Evolutionary conservation across 2,329 filamentous ascomycete species (phyloP).

Genomic region (Microascus cirrosus): DNA sequence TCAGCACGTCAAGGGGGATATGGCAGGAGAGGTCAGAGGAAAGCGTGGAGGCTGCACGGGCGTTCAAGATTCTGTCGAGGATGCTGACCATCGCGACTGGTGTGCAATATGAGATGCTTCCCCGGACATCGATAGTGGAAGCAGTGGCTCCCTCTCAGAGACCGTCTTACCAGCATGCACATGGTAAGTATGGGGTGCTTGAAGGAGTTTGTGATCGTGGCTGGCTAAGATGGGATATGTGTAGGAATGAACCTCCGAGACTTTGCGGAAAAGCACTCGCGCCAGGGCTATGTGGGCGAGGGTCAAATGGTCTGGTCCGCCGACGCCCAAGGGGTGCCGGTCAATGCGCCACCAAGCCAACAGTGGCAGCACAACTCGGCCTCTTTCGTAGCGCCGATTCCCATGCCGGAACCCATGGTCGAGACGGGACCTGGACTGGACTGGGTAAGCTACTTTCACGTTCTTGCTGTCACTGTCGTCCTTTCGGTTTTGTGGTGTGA

Average conservation of each 20-base stretch:
- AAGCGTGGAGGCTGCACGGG: constrained; percentile 15
- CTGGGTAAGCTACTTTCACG: constrained; percentile 6
- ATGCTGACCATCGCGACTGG: constrained; percentile 18
- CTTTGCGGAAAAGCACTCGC: constrained; percentile 3
- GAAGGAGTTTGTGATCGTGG: not conserved
- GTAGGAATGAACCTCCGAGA: constrained; percentile 3
- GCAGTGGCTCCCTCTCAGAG: not conserved
- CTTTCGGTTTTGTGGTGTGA: not conserved
- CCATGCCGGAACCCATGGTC: not conserved
- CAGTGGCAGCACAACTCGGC: not conserved
- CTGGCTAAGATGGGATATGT: not conserved
- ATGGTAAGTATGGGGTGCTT: not conserved
- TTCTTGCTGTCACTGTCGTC: not conserved
- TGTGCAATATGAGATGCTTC: constrained; percentile 11
- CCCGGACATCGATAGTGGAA: not conserved
- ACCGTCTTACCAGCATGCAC: constrained; percentile 7
- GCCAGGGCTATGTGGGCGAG: not conserved
- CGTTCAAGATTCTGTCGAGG: constrained; percentile 17
- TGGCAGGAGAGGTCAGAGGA: constrained; percentile 14
- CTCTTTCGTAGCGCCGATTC: not conserved
- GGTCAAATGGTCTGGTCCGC: not conserved
- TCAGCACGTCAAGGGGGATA: constrained; percentile 14
- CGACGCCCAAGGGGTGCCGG: not conserved
- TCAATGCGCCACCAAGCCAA: not conserved
- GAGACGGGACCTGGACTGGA: constrained; percentile 1